Evolutionary conservation across 257 asterid species (phyloP), one percentile per base, ranked within the genome.

Genomic region (Rauvolfia tetraphylla): DNA sequence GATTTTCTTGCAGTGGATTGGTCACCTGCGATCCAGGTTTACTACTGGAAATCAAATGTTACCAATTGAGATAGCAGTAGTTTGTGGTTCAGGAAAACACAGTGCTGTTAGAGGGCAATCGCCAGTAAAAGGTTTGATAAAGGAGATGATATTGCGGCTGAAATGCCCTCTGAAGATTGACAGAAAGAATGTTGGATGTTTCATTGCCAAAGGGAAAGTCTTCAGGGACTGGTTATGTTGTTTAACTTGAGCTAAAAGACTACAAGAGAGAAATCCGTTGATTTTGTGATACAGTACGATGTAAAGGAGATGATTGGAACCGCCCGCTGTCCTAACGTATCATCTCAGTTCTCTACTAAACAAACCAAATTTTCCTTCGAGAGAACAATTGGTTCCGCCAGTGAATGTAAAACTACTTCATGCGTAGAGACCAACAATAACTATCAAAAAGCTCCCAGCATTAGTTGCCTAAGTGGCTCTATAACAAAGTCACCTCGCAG

Each of bases 1-100:
- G 90, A 78, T 92, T 18, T 80, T 95, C 86, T 87, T 95, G 68
- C 96, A 85, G 63, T 95, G 96, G 97, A 86, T 95, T 78, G 80
- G 77, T 53, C 89, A 88, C 85, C 79, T 88, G 84, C 79, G 78
- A 71, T 22, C 13, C 75, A 89, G 79, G 81, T 79, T 84, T 76
- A 65, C 38, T 41, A 79, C 69, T 33, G 88, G 72, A 73, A 69
- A 87, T 41, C 34, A 65, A 0, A 23, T 20, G 46, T 76, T 79
- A 73, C 98, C 97, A 1, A 59, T 79, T 54, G 90, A 90, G 49
- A 78, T 92, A 72, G 58, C 84, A 57, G 86, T 95, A 78, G 92
- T 92, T 15, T 90, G 97, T 77, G 98, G 99, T 78, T 75, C 79
- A 38, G 96, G 98, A 41, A 92, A 88, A 84, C 97, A 92, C 82